phyloP scores from a whole-genome alignment of 2,329 filamentous ascomycete species.

The Apiospora phragmitis region DNA sequence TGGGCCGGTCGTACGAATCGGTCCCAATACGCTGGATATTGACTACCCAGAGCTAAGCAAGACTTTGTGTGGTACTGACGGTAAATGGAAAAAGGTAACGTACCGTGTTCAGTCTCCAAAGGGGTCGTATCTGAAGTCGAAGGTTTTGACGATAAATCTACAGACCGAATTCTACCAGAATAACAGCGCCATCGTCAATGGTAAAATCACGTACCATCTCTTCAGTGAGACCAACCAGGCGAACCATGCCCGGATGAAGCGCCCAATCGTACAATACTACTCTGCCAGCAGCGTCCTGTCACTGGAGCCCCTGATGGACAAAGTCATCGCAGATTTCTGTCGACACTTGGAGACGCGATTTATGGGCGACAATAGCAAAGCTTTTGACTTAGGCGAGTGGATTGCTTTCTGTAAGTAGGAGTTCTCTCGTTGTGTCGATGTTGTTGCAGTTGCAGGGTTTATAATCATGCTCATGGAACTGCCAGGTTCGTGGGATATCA shows the following conservation, averaged over 20 bases:
- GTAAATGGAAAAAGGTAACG: slow-evolving; percentile 31
- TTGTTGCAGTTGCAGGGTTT: fast-evolving
- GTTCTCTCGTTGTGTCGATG: background rate
- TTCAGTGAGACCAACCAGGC: slow-evolving; percentile 36
- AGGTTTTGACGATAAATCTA: background rate
- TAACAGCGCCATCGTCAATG: slow-evolving; percentile 34
- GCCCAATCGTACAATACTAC: slow-evolving; percentile 33
- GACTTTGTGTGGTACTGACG: slow-evolving; percentile 36
- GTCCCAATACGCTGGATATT: slow-evolving; percentile 38
- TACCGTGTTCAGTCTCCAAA: no score
- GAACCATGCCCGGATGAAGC: slow-evolving; percentile 36
- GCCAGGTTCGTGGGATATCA: slow-evolving; percentile 37
- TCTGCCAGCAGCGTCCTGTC: slow-evolving; percentile 14
- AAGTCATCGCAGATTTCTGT: slow-evolving; percentile 24
- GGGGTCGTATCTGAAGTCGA: background rate
- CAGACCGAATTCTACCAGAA: slow-evolving; percentile 40
- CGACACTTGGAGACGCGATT: slow-evolving; percentile 34
- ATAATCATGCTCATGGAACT: background rate
- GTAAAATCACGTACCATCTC: slow-evolving; percentile 38
- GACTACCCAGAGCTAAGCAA: slow-evolving; percentile 38
- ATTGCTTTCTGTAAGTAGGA: slow-evolving; percentile 21
- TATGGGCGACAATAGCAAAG: slow-evolving; percentile 24
- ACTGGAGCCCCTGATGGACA: slow-evolving; percentile 30
- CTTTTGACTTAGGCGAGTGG: slow-evolving; percentile 42
- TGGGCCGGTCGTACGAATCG: slow-evolving; percentile 42